Evolutionary conservation across 768 basidiomycete genomes (phyloP), one percentile per base, ranked within the genome.

Genomic region (Russula brevipes): DNA sequence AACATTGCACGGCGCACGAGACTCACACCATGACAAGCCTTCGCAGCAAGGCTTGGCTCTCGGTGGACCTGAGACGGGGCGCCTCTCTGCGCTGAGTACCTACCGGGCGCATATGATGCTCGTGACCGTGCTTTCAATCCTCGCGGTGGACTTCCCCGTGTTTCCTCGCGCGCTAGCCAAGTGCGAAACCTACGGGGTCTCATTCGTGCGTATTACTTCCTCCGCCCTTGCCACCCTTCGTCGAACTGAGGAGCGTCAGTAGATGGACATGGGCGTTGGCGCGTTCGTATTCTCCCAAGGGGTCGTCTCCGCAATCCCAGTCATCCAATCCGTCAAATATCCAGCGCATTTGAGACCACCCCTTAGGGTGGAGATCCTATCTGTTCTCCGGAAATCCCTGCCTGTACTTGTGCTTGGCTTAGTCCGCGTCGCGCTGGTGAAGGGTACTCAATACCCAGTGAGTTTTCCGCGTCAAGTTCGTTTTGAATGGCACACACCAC

Each of bases 191-290:
- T 98, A 85, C 75, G 96, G 97, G 0, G 91, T 92, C 1, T 97
- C 94, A n/a, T 69, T 99, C 76, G 96, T 97, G 54, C 61, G 82
- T 74, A 52, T 36, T 54, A 57, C 39, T 35, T 51, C 42, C 44
- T 41, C 5, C 41, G 4, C 30, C 10, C 35, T 49, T 56, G 0
- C 55, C 10, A n/a, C 52, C 33, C 30, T 33, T 38, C 36, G 11
- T 54, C 36, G 7, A n/a, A 49, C 53, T 54, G 59, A 46, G 7
- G 59, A 12, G 30, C 10, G 44, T 59, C 17, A 38, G 44, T 65
- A 99, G 96, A 99, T 98, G 97, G 97, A 99, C 71, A 75, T 94
- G 12, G 97, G 97, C 11, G 96, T 98, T 2, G 97, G 97, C 12
- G 94, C 95, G 1, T 98, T 99, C 67, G 92, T 98, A 12, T 98